Evolutionary conservation across 345 rosid genomes (phyloP), one percentile per base, ranked within the genome.

Genomic region (Aegle marmelos): DNA sequence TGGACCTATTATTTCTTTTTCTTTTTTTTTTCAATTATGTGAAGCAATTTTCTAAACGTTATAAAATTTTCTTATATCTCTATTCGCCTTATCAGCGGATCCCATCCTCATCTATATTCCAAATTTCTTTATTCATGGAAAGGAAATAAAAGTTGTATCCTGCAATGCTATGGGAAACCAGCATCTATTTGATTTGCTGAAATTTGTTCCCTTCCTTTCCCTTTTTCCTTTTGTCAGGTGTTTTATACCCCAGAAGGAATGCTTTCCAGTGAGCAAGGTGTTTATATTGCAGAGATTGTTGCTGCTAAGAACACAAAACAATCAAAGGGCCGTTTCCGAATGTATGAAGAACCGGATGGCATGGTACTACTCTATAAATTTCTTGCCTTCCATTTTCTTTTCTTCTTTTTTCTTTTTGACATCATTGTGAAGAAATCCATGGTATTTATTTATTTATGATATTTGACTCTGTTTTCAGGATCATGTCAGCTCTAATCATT

Each of bases 191-290:
- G 78, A 63, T 45, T 28, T 68, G 28, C 59, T 69, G 22, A 61
- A 39, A 59, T 58, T 69, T 28, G 27, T 27, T 34, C 19, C 28
- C 19, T 53, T 59, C 57, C 53, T 41, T 36, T 74, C 19, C 7
- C 58, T 66, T 31, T 79, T 37, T 62, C 77, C 54, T 64, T 84
- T 60, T 79, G 74, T 71, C 85, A 96, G 98, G 88, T 96, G 81
- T 96, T 92, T 74, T 86, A 66, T 66, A 94, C 98, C 57, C 97
- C 99, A 74, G 99, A 91, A 80, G 97, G 98, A 79, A 88, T 88
- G 84, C 97, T 96, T 76, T 91, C 92, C 58, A 91, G 83, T 79
- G 98, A 96, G 84, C 91, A 77, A 88, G 98, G 97, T 78, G 83
- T 96, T 63, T 96, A 93, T 88, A 87, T 96, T 84, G 90, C 98